Percentiles rank a stretch among this genome's conserved stretches.
These are phyloP conservation scores for Spergularia bocconei DNA, from an alignment of 148 eudicot species.

Conservation along the genomic window DNA sequence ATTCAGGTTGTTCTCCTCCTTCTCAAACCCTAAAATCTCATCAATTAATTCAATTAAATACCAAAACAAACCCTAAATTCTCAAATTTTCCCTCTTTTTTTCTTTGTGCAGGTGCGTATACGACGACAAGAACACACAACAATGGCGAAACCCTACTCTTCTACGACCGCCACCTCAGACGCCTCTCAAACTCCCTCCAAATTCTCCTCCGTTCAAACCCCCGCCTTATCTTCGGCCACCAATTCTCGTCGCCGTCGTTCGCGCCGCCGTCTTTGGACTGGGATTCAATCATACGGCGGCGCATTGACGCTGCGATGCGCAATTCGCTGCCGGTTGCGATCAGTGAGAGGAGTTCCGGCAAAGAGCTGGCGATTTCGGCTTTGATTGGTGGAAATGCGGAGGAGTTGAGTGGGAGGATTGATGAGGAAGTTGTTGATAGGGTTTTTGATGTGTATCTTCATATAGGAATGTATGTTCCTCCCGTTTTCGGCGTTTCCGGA, in stretches of 20 bases:
- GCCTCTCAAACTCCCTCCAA: slow-evolving; percentile 65
- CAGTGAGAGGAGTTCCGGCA: slow-evolving; percentile 40
- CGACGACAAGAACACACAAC: slow-evolving; percentile 80
- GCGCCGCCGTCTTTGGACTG: slow-evolving; percentile 24
- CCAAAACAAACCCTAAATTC: neutral
- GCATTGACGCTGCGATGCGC: slow-evolving; percentile 46
- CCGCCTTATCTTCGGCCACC: slow-evolving; percentile 43
- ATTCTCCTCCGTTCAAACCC: slow-evolving; percentile 48
- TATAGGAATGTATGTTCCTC: slow-evolving; percentile 67
- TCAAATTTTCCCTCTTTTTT: slow-evolving; percentile 6
- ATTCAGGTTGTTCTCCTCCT: slow-evolving; percentile 44
- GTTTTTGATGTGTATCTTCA: slow-evolving; percentile 76
- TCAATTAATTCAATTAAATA: neutral
- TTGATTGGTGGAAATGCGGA: slow-evolving; percentile 63
- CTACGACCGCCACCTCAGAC: slow-evolving; percentile 70
- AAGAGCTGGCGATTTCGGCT: slow-evolving; percentile 67
- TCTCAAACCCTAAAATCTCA: neutral
- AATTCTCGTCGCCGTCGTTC: neutral
- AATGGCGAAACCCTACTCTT: slow-evolving; percentile 54
- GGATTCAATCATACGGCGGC: slow-evolving; percentile 38
- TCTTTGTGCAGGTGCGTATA: slow-evolving; percentile 71
- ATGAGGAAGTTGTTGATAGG: slow-evolving; percentile 41
- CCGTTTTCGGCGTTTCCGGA: slow-evolving; percentile 47
- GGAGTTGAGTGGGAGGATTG: slow-evolving; percentile 33
- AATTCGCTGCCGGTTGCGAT: slow-evolving; percentile 43